phyloP scores from a whole-genome alignment of 257 asterid genomes.

The Voacanga thouarsii region DNA sequence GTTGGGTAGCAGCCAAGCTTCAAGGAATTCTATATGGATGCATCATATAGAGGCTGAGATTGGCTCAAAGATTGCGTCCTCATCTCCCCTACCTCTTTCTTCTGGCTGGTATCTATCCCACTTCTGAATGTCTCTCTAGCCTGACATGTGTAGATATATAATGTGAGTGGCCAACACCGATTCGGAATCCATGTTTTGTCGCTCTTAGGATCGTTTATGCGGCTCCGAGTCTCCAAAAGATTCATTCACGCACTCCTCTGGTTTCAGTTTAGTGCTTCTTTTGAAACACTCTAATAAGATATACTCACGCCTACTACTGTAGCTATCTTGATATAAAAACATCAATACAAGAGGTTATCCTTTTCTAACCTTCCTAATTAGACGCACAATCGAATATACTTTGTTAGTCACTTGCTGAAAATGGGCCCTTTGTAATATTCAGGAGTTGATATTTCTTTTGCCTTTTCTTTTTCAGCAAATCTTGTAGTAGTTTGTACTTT shows the following conservation, averaged over 20 bases:
- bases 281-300: not conserved
- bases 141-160: not conserved
- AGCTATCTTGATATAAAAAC: not conserved
- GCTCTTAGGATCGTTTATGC: conserved; percentile 7
- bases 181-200: conserved; percentile 10
- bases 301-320: not conserved
- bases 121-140: not conserved
- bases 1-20: not conserved
- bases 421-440: not conserved
- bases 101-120: conserved; percentile 13
- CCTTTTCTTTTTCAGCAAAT: not conserved
- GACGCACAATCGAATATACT: not conserved
- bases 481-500: not conserved
- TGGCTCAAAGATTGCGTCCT: conserved; percentile 16
- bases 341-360: not conserved
- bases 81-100: conserved; percentile 14
- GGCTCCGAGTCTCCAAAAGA: conserved; percentile 16
- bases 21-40: conserved; percentile 6
- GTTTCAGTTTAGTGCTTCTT: not conserved
- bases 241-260: not conserved
- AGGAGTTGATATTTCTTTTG: not conserved
- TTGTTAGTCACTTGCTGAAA: not conserved
- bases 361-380: conserved; percentile 1
- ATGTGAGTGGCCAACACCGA: conserved; percentile 3
- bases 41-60: conserved; percentile 5